Evolutionary conservation across 73 alveolate species (phyloP), one percentile per base, ranked within the genome.

Genomic region (Paramecium tetraurelia): DNA sequence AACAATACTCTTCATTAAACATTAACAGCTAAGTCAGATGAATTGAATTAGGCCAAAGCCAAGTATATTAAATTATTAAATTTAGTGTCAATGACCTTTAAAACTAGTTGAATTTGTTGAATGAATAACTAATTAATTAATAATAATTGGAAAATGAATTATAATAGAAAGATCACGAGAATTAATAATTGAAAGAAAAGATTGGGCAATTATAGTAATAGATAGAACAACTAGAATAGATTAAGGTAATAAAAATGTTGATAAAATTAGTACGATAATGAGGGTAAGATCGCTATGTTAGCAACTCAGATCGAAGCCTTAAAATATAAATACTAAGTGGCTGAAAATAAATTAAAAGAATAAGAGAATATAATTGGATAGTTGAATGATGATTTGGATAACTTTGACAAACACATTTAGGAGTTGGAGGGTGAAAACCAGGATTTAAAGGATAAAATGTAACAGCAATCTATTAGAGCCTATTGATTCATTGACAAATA

Each of bases 231-330:
- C 40, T 72, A 14, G 86, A 72, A 72, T 33, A 72, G n/a, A 72
- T 72, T 36, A 72, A 72, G 12, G 86, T 72, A 72, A 14, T 53
- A 53, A 72, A 16, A 36, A 35, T 72, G 14, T 14, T 22, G 18
- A 35, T 35, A 29, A 16, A 12, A 2, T 36, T 72, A 72, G 86
- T 72, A 72, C 20, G 57, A 72, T 36, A 36, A 72, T 36, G 86
- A 72, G 18, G 59, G 86, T 72, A 72, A 72, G 46, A 72, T 72
- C 16, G 86, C 86, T 16, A 72, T 72, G 86, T 72, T 72, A 20
- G 57, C 86, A 4, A 36, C 86, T 33, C 36, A 72, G 38, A 72
- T 72, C 1, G 86, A 72, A 72, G 59, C 59, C 7, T 72, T 35
- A 29, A 72, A 72, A 16, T 21, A 72, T 14, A 72, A 72, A 72